Conservation (phyloP, 1,139 yeast genomes). For the Keqinozyma sinolaborantium region DNA sequence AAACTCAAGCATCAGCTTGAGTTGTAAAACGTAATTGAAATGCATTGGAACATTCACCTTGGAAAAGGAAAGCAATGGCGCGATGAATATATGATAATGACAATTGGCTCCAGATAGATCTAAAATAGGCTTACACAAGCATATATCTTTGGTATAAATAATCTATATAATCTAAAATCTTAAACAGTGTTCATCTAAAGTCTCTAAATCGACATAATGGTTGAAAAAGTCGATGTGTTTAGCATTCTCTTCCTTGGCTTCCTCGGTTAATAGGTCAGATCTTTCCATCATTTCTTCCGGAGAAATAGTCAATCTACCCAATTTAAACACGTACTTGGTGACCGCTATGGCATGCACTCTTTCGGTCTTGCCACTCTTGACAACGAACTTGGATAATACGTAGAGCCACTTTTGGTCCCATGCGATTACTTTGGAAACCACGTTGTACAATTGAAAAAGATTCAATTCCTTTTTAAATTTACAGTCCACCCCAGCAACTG, state of each 20-base stretch:
- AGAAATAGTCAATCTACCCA: conserved; percentile 64
- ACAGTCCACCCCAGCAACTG: conserved; percentile 72
- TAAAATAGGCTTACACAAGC: too few species aligned
- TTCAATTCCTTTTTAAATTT: conserved; percentile 70
- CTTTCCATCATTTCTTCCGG: conserved; percentile 58
- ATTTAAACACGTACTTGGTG: conserved; percentile 73
- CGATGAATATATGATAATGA: too few species aligned
- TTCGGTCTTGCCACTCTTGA: conserved; percentile 28
- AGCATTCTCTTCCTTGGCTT: conserved; percentile 39
- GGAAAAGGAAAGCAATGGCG: too few species aligned
- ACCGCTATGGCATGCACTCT: conserved; percentile 58
- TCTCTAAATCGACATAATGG: conserved; percentile 27
- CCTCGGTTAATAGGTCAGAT: conserved; percentile 56
- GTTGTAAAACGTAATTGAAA: too few species aligned
- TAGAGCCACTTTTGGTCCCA: conserved; percentile 91
- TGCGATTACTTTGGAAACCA: conserved; percentile 62
- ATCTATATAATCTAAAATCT: too few species aligned
- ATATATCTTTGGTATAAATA: too few species aligned
- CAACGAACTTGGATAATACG: conserved; percentile 60
- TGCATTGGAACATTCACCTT: too few species aligned
- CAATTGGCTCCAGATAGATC: too few species aligned
- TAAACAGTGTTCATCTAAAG: conserved; percentile 20
- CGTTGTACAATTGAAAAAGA: conserved; percentile 56
- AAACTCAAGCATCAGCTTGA: too few species aligned
- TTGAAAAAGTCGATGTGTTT: conserved; percentile 25